Base-by-base conservation (phyloP, 306 rosid species). In the Canavalia ensiformis region DNA sequence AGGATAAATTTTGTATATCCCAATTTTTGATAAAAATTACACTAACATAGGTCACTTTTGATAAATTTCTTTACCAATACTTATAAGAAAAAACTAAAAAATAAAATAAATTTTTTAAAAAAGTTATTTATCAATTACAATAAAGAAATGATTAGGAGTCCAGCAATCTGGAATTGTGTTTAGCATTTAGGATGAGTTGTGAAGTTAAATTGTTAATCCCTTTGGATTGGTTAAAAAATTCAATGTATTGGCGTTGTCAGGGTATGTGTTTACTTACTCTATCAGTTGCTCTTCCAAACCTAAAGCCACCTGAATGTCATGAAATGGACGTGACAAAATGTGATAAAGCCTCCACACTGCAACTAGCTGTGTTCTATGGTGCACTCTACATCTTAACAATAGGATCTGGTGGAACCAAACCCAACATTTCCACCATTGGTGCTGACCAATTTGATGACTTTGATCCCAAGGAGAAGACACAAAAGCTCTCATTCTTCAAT, bases 401-500 rank as follows among this genome's bases (percentile, higher is more conserved):
- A 18, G 25, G 25, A 18, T 18, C 25, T 18, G 25, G 25, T 18
- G 25, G 25, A 18, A 18, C 25, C 25, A 18, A 18, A 18, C 25
- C 25, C 25, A 18, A 18, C 25, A 18, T 18, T 18, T 18, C 25
- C 0, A 18, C 25, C 25, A 18, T 18, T 18, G 25, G 25, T 18
- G 25, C 25, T 18, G 25, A 18, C 25, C 25, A 18, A 18, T 18
- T 18, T 18, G 25, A 18, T 18, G 25, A 18, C 25, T 18, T 18
- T 18, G 25, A 18, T 18, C 25, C 25, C 2, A 89, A 87, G 49
- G 95, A 91, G 68, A 91, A 82, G 81, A 41, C 13, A 18, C 89
- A 63, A 6, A 90, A 91, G 67, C 92, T 89, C 31, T 89, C 95
- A 37, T 93, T 93, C 84, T 93, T 91, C 84, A 93, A 93, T 30